phyloP scores from a whole-genome alignment of 2,329 filamentous ascomycete species.

The Monilinia fructigena region DNA sequence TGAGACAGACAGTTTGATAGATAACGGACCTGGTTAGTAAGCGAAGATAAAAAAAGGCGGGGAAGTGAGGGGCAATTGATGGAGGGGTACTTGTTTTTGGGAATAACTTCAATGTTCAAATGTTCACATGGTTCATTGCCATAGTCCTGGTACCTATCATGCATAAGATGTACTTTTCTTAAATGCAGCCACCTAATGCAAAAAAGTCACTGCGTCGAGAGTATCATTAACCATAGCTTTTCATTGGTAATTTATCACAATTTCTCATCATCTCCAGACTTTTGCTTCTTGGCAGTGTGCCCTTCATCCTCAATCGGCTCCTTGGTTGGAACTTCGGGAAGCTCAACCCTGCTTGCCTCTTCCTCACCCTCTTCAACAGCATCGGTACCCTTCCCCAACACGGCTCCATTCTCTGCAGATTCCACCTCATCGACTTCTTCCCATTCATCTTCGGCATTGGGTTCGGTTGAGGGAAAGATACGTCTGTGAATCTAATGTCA shows the following conservation, averaged over 20 bases:
- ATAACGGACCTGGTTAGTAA: conserved; percentile 1
- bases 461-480: conserved; percentile 49
- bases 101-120: conserved; percentile 4
- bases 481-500: conserved; percentile 38
- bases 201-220: background rate
- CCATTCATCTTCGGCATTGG: conserved; percentile 32
- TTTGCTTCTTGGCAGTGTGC: conserved; percentile 42
- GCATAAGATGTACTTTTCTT: background rate
- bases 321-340: conserved; percentile 43
- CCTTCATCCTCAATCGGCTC: conserved; percentile 40
- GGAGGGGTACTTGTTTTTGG: conserved; percentile 13
- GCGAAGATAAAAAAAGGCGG: background rate
- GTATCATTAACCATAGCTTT: background rate
- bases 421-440: conserved; percentile 35
- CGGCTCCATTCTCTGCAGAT: conserved; percentile 33
- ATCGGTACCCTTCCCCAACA: conserved; percentile 9
- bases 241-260: conserved; percentile 13
- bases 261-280: conserved; percentile 33
- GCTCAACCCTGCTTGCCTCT: conserved; percentile 34
- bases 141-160: conserved; percentile 3
- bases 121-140: background rate
- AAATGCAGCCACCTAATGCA: background rate
- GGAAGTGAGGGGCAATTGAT: background rate
- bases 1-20: background rate
- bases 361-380: conserved; percentile 21